These are phyloP conservation scores for Fimicolochytrium jonesii DNA, from an alignment of 192 early-diverging fungal species.

Conservation along the genomic window DNA sequence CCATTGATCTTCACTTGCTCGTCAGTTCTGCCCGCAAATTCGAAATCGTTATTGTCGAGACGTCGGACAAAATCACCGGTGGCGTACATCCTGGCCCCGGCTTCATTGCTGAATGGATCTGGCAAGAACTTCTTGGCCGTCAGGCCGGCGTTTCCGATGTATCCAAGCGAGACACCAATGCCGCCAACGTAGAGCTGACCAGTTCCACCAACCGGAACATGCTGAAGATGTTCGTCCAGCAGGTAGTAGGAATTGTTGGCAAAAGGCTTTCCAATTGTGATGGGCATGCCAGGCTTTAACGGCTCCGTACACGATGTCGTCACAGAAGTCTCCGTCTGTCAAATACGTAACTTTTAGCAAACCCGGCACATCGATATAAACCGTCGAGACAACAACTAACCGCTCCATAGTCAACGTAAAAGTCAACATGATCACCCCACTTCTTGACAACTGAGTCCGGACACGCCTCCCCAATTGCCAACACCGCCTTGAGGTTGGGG, in stretches of 20 bases:
- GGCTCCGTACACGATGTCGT: constrained; percentile 7
- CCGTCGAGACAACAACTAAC: too few species aligned
- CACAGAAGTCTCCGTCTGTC: constrained; percentile 25
- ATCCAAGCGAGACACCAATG: constrained; percentile 34
- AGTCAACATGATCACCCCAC: constrained; percentile 21
- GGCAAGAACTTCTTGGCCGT: constrained; percentile 33
- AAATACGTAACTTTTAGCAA: background rate
- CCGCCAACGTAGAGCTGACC: constrained; percentile 47
- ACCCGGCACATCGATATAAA: background rate
- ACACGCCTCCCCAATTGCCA: constrained; percentile 23
- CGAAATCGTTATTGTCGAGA: constrained; percentile 17
- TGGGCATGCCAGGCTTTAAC: background rate
- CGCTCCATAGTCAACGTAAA: constrained; percentile 23
- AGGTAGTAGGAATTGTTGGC: constrained; percentile 20
- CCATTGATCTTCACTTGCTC: constrained; percentile 37
- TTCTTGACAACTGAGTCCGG: constrained; percentile 15
- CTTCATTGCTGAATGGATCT: constrained; percentile 8
- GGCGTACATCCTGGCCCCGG: constrained; percentile 4
- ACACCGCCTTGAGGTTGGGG: constrained; percentile 25
- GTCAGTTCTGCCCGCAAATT: constrained; percentile 31
- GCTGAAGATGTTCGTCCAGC: constrained; percentile 24
- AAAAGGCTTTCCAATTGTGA: constrained; percentile 32
- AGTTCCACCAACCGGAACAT: constrained; percentile 31
- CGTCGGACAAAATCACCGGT: constrained; percentile 20
- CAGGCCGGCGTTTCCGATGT: constrained; percentile 35